Evolutionary conservation across 1,139 yeast species (phyloP).

Genomic region (Eremothecium cymbalariae): DNA sequence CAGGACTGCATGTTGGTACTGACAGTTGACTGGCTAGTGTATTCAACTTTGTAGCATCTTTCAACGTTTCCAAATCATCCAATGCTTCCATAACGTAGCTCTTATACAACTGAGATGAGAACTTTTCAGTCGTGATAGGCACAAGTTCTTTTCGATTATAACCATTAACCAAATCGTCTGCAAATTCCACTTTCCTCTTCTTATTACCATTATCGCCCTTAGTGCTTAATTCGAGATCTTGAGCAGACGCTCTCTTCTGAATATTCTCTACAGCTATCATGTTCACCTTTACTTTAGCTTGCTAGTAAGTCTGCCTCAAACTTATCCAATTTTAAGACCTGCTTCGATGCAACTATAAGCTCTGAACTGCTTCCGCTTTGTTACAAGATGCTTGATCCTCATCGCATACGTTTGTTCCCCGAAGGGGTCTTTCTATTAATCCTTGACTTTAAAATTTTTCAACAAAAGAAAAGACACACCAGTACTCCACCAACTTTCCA

Average conservation of each 20-base stretch:
- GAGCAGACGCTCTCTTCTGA: constrained; percentile 6
- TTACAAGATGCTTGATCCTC: background rate
- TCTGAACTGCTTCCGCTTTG: background rate
- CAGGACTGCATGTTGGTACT: constrained; percentile 36
- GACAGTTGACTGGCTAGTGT: constrained; percentile 40
- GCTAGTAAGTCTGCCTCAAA: background rate
- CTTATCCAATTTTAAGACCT: background rate
- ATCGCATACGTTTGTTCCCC: no score
- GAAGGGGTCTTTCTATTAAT: no score
- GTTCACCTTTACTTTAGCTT: constrained; percentile 5
- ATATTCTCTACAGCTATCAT: constrained; percentile 31
- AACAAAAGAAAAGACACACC: constrained; percentile 1
- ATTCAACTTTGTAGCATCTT: constrained; percentile 39
- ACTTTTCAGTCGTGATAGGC: constrained; percentile 11
- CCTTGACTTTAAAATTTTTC: background rate
- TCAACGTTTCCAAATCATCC: constrained; percentile 49
- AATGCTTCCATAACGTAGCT: constrained; percentile 62
- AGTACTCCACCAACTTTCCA: no score
- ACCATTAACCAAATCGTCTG: constrained; percentile 14
- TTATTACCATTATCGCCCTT: constrained; percentile 11
- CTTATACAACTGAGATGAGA: constrained; percentile 46
- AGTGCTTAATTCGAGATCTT: constrained; percentile 4
- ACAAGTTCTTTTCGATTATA: background rate
- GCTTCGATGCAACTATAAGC: background rate
- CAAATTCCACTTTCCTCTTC: constrained; percentile 29